Evolutionary conservation across 495 filamentous ascomycete genomes (phyloP).

Genomic region (Aspergillus panamensis): DNA sequence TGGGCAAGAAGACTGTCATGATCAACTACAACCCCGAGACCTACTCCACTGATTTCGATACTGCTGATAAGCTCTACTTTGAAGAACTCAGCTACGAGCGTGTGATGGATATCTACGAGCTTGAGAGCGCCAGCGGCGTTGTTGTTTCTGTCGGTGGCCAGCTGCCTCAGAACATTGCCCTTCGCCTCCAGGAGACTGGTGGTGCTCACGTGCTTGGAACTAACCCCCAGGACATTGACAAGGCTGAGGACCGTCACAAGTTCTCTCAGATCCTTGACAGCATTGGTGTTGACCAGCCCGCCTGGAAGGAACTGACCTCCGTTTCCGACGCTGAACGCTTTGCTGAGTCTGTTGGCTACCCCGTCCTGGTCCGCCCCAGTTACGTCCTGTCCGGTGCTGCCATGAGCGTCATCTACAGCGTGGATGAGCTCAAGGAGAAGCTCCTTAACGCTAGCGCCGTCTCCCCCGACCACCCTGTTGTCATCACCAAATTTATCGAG

Average conservation of each 20-base stretch:
- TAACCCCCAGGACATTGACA: constrained; percentile 90
- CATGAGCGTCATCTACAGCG: constrained; percentile 94
- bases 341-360: constrained; percentile 80
- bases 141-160: constrained; percentile 96
- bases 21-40: constrained; percentile 97
- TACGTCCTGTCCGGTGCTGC: constrained; percentile 96
- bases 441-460: constrained; percentile 85
- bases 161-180: constrained; percentile 94
- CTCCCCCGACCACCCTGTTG: constrained; percentile 91
- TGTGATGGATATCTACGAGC: constrained; percentile 98
- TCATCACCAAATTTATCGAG: constrained; percentile 98
- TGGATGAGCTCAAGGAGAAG: constrained; percentile 83
- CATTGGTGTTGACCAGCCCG: constrained; percentile 94
- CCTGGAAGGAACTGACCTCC: constrained; percentile 94
- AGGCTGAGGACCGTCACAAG: constrained; percentile 95
- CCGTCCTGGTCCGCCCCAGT: constrained; percentile 87
- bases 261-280: constrained; percentile 96
- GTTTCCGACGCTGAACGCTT: constrained; percentile 83
- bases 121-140: constrained; percentile 82
- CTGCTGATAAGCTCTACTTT: constrained; percentile 93
- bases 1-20: constrained; percentile 98
- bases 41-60: constrained; percentile 84
- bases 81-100: constrained; percentile 96
- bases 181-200: constrained; percentile 88
- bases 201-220: constrained; percentile 88